Evolutionary conservation across 495 filamentous ascomycete genomes (phyloP).

Genomic region (Lasiosphaeria hispida): DNA sequence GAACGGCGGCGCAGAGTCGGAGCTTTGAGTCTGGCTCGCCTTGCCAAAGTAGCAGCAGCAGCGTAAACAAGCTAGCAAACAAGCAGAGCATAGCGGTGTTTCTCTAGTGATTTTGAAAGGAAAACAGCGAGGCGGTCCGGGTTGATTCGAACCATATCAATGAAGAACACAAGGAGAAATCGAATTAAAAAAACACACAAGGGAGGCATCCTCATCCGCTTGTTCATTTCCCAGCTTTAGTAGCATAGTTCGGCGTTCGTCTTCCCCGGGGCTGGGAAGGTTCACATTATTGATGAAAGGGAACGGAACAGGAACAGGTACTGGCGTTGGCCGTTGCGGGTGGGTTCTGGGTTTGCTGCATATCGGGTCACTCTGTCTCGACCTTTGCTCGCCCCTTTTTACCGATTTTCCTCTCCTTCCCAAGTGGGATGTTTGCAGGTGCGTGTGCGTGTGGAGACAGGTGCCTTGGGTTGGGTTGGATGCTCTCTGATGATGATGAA

Average conservation of each 20-base stretch:
- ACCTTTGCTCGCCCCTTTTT: too few species aligned
- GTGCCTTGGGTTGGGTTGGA: too few species aligned
- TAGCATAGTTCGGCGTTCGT: constrained; percentile 21
- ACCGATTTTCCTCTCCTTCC: too few species aligned
- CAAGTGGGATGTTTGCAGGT: too few species aligned
- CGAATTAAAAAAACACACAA: neutral
- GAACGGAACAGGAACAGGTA: constrained; percentile 4
- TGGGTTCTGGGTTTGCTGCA: too few species aligned
- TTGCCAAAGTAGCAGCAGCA: neutral
- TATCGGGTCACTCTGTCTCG: too few species aligned
- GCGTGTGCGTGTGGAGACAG: too few species aligned
- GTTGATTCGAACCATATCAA: too few species aligned
- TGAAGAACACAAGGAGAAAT: too few species aligned
- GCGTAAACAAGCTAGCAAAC: neutral
- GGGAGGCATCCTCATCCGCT: neutral
- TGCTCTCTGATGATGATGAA: too few species aligned
- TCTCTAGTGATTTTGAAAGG: neutral
- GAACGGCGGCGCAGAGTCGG: constrained; percentile 46
- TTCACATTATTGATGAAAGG: neutral
- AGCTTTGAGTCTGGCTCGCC: constrained; percentile 29
- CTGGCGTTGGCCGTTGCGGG: constrained; percentile 10
- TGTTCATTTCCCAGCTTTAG: neutral
- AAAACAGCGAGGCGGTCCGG: too few species aligned
- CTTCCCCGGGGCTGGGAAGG: neutral
- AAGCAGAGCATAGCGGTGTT: neutral